Conservation (phyloP, 2,329 filamentous ascomycete genomes). For the Paraconiothyrium brasiliense region DNA sequence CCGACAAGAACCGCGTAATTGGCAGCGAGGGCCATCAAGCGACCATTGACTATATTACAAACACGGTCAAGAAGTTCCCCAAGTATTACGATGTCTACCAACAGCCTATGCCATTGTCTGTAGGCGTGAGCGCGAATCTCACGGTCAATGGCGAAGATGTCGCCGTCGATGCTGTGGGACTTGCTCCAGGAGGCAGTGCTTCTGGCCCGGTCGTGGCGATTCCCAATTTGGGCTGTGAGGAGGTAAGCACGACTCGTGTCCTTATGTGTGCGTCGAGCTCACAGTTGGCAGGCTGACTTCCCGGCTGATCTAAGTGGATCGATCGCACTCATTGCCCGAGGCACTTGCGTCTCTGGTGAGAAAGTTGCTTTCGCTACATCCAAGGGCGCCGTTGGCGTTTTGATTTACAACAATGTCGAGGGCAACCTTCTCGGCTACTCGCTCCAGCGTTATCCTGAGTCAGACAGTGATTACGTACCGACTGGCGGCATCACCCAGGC, state of each 20-base stretch:
- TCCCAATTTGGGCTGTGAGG: conserved; percentile 47
- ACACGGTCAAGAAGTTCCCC: conserved; percentile 38
- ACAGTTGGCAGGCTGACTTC: conserved; percentile 63
- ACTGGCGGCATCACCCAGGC: conserved; percentile 72
- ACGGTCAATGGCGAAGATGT: conserved; percentile 41
- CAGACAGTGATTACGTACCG: conserved; percentile 64
- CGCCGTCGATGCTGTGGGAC: conserved; percentile 36
- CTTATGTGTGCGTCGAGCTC: conserved; percentile 5
- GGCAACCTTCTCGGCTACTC: conserved; percentile 60
- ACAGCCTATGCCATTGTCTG: conserved; percentile 37
- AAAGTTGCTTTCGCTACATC: conserved; percentile 71
- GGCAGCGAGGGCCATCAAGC: conserved; percentile 51
- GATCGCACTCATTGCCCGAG: conserved; percentile 76
- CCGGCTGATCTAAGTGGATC: conserved; percentile 66
- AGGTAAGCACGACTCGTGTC: conserved; percentile 25
- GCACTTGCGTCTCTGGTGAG: conserved; percentile 73
- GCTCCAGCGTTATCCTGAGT: conserved; percentile 60
- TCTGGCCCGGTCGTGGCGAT: conserved; percentile 43
- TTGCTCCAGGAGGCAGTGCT: conserved; percentile 43
- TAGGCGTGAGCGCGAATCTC: conserved; percentile 40
- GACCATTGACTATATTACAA: conserved; percentile 51
- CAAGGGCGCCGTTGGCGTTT: conserved; percentile 70
- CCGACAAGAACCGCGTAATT: conserved; percentile 53
- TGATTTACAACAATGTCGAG: conserved; percentile 76
- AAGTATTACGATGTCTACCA: conserved; percentile 51